phyloP scores from a whole-genome alignment of 202 grass and related monocot genomes.

The Hordeum pubiflorum region DNA sequence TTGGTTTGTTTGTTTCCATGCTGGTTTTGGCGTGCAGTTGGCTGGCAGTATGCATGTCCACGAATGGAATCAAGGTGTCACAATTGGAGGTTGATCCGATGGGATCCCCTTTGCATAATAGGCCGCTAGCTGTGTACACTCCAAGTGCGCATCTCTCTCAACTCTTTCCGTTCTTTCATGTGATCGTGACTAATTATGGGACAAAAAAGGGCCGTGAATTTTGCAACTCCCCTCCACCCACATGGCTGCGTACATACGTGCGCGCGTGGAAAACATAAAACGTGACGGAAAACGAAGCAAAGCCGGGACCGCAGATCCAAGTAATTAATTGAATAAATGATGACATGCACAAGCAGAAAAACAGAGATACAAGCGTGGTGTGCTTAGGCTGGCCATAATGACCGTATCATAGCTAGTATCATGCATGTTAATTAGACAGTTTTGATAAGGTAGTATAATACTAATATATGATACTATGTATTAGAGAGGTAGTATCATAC shows the following conservation, averaged over 20 bases:
- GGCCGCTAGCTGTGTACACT: too few relatives aligned
- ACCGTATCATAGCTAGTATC: too few relatives aligned
- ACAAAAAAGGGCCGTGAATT: not conserved
- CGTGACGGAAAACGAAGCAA: not conserved
- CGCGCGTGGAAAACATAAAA: not conserved
- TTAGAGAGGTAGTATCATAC: too few relatives aligned
- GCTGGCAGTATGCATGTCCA: not conserved
- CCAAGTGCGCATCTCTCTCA: not conserved
- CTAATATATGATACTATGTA: too few relatives aligned
- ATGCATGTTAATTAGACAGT: too few relatives aligned
- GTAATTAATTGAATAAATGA: not conserved
- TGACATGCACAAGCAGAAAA: not conserved
- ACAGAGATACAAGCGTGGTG: too few relatives aligned
- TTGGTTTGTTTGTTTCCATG: not conserved
- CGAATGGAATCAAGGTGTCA: not conserved
- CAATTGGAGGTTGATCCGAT: not conserved
- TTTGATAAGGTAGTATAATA: too few relatives aligned
- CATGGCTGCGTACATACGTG: not conserved
- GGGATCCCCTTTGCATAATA: not conserved
- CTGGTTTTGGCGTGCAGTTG: not conserved
- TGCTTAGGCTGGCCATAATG: too few relatives aligned
- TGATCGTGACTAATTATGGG: not conserved
- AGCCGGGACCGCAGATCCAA: not conserved
- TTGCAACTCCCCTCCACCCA: not conserved
- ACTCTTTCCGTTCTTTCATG: not conserved